Conservation (phyloP, 805 yeast species). For the Wickerhamiella nectarea region DNA sequence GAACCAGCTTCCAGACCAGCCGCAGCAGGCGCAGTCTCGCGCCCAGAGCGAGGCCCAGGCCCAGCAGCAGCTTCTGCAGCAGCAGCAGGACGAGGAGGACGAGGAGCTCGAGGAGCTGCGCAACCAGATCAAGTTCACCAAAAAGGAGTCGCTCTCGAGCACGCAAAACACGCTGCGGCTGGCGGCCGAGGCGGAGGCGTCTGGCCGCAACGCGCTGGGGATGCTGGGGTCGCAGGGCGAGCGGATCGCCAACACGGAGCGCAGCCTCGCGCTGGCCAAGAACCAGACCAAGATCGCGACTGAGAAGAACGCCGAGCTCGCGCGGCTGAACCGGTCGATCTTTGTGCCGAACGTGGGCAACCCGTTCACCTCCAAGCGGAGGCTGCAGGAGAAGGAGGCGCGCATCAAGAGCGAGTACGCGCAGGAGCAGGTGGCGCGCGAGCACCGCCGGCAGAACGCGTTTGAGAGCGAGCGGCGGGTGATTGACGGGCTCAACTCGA, state of each 20-base stretch:
- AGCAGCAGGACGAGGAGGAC: constrained; percentile 36
- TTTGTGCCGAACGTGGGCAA: constrained; percentile 69
- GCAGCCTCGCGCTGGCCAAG: constrained; percentile 58
- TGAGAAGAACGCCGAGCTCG: constrained; percentile 65
- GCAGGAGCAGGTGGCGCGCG: constrained; percentile 48
- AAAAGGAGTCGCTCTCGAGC: constrained; percentile 74
- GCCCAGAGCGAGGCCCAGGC: not conserved
- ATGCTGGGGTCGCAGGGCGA: constrained; percentile 91
- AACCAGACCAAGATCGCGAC: constrained; percentile 74
- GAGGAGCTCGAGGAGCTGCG: constrained; percentile 81
- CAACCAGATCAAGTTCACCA: constrained; percentile 67
- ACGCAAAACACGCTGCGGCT: constrained; percentile 69
- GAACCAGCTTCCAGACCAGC: constrained; percentile 3
- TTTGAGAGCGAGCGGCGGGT: constrained; percentile 57
- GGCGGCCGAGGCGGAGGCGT: constrained; percentile 58
- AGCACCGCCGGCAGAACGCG: constrained; percentile 44
- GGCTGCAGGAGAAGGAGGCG: constrained; percentile 62
- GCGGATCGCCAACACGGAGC: constrained; percentile 65
- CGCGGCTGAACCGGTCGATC: constrained; percentile 65
- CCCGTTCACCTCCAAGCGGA: constrained; percentile 75
- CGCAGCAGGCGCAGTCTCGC: not conserved
- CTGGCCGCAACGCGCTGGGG: constrained; percentile 74
- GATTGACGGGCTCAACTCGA: constrained; percentile 32
- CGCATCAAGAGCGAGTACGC: constrained; percentile 47
- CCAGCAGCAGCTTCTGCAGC: constrained; percentile 9